These are phyloP conservation scores for Solanum etuberosum DNA, from an alignment of 257 asterid genomes.

Conservation along the genomic window DNA sequence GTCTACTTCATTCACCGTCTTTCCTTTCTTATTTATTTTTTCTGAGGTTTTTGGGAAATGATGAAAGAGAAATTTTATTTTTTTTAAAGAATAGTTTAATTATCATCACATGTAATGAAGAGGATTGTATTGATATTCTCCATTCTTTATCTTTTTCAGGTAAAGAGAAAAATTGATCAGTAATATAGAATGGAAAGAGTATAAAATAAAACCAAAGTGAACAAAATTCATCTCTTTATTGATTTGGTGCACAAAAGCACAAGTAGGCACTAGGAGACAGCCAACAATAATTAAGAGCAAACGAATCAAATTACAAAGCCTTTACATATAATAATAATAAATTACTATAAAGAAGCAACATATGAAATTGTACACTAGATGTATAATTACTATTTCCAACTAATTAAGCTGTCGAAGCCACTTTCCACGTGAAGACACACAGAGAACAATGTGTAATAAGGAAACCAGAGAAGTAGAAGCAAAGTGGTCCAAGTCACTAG, in stretches of 20 bases:
- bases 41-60: neutral
- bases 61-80: neutral
- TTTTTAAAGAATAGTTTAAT: neutral
- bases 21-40: neutral
- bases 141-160: no score
- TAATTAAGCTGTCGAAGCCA: conserved; percentile 5
- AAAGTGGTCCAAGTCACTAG: conserved; percentile 18
- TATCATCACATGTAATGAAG: neutral
- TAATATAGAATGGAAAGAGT: no score
- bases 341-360: neutral
- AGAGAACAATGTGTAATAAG: conserved; percentile 10
- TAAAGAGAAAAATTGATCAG: no score
- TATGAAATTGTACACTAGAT: neutral
- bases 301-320: conserved; percentile 18
- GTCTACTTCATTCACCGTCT: neutral
- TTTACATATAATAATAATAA: neutral
- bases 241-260: neutral
- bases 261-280: neutral
- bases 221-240: neutral
- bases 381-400: conserved; percentile 6
- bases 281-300: conserved; percentile 15
- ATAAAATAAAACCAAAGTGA: neutral
- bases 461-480: conserved; percentile 13
- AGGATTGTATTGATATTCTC: neutral
- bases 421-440: conserved; percentile 10